Evolutionary conservation across 768 basidiomycete genomes (phyloP).

Genomic region (Coprinopsis cinerea): DNA sequence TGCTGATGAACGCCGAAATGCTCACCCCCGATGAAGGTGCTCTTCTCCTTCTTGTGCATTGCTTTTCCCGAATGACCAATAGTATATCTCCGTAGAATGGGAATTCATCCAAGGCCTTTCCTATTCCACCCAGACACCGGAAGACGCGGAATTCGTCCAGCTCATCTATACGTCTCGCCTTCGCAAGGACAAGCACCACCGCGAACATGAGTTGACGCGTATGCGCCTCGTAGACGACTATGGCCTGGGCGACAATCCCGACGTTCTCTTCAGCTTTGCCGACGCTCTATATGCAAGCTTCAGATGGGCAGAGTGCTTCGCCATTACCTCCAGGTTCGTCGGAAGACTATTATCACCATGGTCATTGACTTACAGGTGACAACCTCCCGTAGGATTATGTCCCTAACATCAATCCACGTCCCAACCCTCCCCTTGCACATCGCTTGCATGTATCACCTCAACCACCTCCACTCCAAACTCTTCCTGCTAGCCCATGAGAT

Average conservation of each 20-base stretch:
- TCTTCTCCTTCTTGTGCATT: conserved; percentile 5
- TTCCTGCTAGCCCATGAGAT: conserved; percentile 97
- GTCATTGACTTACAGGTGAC: neutral
- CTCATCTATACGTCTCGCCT: conserved; percentile 90
- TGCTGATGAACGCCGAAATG: conserved; percentile 89
- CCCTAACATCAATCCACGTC: conserved; percentile 78
- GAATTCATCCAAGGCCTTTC: conserved; percentile 84
- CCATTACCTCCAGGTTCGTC: conserved; percentile 71
- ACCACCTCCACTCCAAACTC: conserved; percentile 84
- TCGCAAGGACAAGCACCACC: conserved; percentile 81
- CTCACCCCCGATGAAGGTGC: conserved; percentile 94
- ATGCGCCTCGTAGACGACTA: conserved; percentile 78
- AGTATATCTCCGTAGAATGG: conserved; percentile 63
- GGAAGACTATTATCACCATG: neutral
- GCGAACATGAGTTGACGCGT: conserved; percentile 77
- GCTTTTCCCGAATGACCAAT: neutral
- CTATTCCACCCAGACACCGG: conserved; percentile 76
- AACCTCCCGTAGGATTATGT: conserved; percentile 59
- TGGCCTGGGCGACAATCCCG: conserved; percentile 84
- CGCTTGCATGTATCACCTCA: conserved; percentile 96
- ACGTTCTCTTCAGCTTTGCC: conserved; percentile 86
- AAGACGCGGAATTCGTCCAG: conserved; percentile 87
- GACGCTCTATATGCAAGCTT: conserved; percentile 85
- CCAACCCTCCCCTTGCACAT: conserved; percentile 91
- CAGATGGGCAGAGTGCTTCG: conserved; percentile 92